Percentiles rank a stretch among this genome's conserved stretches.
Conservation (phyloP, 768 basidiomycete genomes). For the Tulasnella sp. region DNA sequence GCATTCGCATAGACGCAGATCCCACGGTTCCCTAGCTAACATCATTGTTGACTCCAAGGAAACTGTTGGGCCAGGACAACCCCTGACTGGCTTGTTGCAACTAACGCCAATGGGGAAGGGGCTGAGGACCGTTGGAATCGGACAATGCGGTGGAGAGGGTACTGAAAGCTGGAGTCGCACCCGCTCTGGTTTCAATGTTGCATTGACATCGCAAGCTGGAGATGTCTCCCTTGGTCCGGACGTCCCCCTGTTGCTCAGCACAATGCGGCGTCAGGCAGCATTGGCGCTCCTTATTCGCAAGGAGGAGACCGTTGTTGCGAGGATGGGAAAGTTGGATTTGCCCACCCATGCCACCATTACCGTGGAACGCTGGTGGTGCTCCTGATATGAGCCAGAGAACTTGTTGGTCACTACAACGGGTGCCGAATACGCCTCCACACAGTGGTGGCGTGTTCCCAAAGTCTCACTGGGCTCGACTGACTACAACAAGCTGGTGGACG, state of each 20-base stretch:
- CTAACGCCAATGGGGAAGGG: not conserved
- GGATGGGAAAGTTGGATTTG: constrained; percentile 7
- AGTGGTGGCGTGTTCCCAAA: constrained; percentile 99
- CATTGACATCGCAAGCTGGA: constrained; percentile 27
- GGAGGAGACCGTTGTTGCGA: not conserved
- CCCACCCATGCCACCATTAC: not conserved
- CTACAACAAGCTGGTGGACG: constrained; percentile 95
- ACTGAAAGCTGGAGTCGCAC: constrained; percentile 55
- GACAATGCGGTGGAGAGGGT: constrained; percentile 43
- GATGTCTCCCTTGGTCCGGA: not conserved
- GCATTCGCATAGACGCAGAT: too few relatives aligned
- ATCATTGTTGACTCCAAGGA: constrained; percentile 33
- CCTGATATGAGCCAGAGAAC: constrained; percentile 99
- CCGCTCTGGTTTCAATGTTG: constrained; percentile 51
- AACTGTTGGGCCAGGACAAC: not conserved
- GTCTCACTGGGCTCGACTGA: constrained; percentile 84
- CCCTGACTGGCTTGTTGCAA: constrained; percentile 22
- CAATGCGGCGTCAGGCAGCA: not conserved
- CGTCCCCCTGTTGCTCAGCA: not conserved
- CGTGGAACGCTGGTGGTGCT: not conserved
- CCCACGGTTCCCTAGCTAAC: too few relatives aligned
- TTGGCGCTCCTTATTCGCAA: not conserved
- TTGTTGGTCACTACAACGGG: constrained; percentile 97
- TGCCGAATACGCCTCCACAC: constrained; percentile 97
- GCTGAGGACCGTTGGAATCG: constrained; percentile 32